Conservation (phyloP, 805 yeast species). For the Grigorovia humatica region DNA sequence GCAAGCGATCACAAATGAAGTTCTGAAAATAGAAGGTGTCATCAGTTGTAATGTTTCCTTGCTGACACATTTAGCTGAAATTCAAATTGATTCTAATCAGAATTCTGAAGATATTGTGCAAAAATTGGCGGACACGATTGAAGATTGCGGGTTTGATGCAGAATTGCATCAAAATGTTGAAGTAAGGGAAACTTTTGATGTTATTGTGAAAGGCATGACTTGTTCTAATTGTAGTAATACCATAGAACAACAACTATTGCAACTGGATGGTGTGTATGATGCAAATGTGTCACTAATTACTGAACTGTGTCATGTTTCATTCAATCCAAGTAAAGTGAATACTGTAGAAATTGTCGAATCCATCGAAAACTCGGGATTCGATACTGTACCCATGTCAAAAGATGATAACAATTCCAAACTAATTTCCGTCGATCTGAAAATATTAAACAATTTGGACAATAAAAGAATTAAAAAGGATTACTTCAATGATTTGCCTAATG, state of each 20-base stretch:
- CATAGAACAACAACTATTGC: constrained; percentile 44
- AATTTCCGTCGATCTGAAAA: background rate
- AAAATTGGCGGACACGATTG: constrained; percentile 39
- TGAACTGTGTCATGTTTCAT: constrained; percentile 55
- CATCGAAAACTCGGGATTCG: constrained; percentile 74
- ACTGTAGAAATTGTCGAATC: constrained; percentile 35
- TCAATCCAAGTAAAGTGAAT: constrained; percentile 28
- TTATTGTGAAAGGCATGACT: constrained; percentile 63
- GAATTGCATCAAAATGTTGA: background rate
- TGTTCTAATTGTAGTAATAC: constrained; percentile 77
- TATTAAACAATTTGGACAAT: too few species aligned
- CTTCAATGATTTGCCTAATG: background rate
- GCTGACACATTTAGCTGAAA: constrained; percentile 37
- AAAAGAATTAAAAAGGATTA: too few species aligned
- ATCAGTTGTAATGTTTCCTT: constrained; percentile 51
- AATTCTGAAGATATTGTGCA: background rate
- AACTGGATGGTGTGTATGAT: constrained; percentile 39
- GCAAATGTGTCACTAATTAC: constrained; percentile 67
- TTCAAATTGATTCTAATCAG: constrained; percentile 35
- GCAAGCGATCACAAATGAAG: constrained; percentile 47
- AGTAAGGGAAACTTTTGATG: background rate
- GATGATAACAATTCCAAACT: background rate
- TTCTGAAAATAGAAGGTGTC: constrained; percentile 43
- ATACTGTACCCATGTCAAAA: constrained; percentile 25
- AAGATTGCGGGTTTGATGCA: constrained; percentile 62